Evolutionary conservation across 495 filamentous ascomycete genomes (phyloP), one percentile per base, ranked within the genome.

Genomic region (Cairneyella variabilis): DNA sequence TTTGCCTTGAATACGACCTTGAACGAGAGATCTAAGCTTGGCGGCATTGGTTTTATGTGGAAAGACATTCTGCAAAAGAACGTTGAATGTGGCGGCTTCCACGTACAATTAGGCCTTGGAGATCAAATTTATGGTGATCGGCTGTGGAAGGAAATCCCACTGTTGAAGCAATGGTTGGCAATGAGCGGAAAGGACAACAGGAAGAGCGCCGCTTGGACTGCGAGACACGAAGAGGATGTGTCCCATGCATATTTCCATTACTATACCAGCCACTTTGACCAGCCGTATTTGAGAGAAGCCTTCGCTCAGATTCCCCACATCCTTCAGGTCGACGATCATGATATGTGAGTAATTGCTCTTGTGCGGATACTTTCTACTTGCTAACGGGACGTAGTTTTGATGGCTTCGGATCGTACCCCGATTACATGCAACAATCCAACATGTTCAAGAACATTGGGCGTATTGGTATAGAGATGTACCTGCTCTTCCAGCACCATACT

Each of bases 371-470:
- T 25, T 52, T 1, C 23, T 41, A 42, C 41, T 21, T 32, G 28
- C 39, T 59, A 58, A 58, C 32, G 18, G 0, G 7, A 16, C 2
- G 0, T 17, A 96, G 91, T 44, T 97, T 98, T 62, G 93, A 98
- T 64, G 93, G 93, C n/a, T 98, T 91, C 53, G 93, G 93, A 17
- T 93, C 88, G 1, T 97, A 97, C 58, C 93, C 93, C 1, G 91
- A 96, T 55, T 95, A 98, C 61, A 97, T 98, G 92, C 93, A 98
- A 65, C 87, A 86, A 63, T 95, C 89, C 1, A 85, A 95, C 51
- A 90, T 97, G 73, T 97, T 98, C 77, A 96, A 96, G 68, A 96
- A 96, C 66, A 96, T 97, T 59, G 93, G 93, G 21, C 86, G 93
- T 20, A 85, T 98, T 23, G 95, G 89, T n/a, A 92, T 95, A 48